phyloP scores from a whole-genome alignment of 106 monocot species.

The Hemerocallis citrina region DNA sequence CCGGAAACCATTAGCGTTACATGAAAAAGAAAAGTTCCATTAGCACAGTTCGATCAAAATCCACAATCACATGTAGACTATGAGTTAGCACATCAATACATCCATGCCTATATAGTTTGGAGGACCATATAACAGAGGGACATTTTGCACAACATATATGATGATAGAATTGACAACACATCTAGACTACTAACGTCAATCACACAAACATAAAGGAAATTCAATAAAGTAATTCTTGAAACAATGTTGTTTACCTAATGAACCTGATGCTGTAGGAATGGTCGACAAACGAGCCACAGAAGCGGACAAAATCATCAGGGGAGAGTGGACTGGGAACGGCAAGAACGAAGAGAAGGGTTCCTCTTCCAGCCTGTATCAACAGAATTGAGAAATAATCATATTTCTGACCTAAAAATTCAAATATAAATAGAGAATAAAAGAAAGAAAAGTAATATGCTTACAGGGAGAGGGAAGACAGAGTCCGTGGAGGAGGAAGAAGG shows the following conservation, averaged over 20 bases:
- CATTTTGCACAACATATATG: background rate
- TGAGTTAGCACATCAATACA: too few species aligned
- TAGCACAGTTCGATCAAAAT: too few species aligned
- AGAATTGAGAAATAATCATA: background rate
- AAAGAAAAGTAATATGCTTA: slow-evolving; percentile 1
- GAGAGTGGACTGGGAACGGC: slow-evolving; percentile 59
- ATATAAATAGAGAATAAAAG: background rate
- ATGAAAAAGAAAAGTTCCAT: too few species aligned
- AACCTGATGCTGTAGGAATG: slow-evolving; percentile 29
- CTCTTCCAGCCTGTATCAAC: slow-evolving; percentile 30
- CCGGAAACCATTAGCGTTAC: too few species aligned
- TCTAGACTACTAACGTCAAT: too few species aligned
- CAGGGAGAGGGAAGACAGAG: slow-evolving; percentile 49
- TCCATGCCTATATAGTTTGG: too few species aligned
- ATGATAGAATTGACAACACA: too few species aligned
- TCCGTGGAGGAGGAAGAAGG: slow-evolving; percentile 28
- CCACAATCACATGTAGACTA: too few species aligned
- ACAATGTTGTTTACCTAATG: slow-evolving; percentile 43
- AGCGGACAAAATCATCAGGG: slow-evolving; percentile 57
- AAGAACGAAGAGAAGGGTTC: slow-evolving; percentile 56
- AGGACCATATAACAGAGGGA: too few species aligned
- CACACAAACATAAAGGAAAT: too few species aligned
- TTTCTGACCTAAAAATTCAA: background rate
- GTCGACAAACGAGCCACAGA: slow-evolving; percentile 51
- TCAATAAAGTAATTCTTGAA: too few species aligned